A percentile compares a stretch with the other conserved stretches of the same genome.
Conservation (phyloP, 1,139 yeast species). For the Candida anutae region DNA sequence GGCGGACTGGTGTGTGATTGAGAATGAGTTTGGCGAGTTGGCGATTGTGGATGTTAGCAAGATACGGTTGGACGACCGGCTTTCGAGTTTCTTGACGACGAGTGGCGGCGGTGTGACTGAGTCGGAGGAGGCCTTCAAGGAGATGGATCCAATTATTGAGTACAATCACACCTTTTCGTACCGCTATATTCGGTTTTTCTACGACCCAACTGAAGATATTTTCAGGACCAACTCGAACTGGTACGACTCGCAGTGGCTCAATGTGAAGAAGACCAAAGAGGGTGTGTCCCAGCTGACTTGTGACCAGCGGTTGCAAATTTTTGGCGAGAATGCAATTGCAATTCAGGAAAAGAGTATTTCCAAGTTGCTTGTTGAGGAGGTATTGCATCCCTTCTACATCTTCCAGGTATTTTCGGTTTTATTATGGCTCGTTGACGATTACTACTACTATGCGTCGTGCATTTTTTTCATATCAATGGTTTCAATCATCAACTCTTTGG, state of each 20-base stretch:
- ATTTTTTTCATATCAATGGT: slow-evolving; percentile 78
- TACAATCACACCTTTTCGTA: slow-evolving; percentile 64
- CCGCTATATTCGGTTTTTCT: slow-evolving; percentile 74
- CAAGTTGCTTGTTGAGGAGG: slow-evolving; percentile 74
- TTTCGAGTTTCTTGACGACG: slow-evolving; percentile 56
- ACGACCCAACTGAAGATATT: slow-evolving; percentile 80
- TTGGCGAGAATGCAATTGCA: slow-evolving; percentile 70
- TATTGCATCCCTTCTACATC: slow-evolving; percentile 87
- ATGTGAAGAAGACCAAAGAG: slow-evolving; percentile 46
- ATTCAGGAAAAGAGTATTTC: slow-evolving; percentile 64
- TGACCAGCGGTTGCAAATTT: slow-evolving; percentile 63
- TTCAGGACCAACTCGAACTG: slow-evolving; percentile 80
- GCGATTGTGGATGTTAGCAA: slow-evolving; percentile 49
- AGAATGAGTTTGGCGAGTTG: slow-evolving; percentile 88
- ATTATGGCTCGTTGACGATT: slow-evolving; percentile 87
- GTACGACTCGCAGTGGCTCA: slow-evolving; percentile 74
- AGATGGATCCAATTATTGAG: slow-evolving; percentile 62
- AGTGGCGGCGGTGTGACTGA: too few relatives aligned
- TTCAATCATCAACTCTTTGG: slow-evolving; percentile 69
- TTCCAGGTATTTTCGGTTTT: slow-evolving; percentile 89
- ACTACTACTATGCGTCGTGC: slow-evolving; percentile 89
- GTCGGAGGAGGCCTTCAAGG: slow-evolving; percentile 10
- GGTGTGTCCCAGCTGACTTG: slow-evolving; percentile 69
- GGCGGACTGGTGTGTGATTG: slow-evolving; percentile 91
- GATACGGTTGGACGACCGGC: slow-evolving; percentile 57